Evolutionary conservation across 352 stramenopile species (phyloP).

Genomic region (Lagenidium giganteum): DNA sequence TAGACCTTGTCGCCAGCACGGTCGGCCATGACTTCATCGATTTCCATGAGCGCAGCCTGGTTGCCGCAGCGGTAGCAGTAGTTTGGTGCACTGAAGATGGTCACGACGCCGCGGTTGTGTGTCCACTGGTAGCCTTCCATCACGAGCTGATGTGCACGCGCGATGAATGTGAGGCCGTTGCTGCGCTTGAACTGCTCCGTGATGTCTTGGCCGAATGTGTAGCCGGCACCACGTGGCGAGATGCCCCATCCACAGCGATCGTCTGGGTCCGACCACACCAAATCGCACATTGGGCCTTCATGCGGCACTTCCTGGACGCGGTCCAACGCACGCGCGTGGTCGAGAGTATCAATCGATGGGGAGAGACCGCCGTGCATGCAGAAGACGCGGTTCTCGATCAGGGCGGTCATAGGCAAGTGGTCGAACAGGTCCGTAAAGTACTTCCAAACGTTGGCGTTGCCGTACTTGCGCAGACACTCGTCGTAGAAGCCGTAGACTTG

Average conservation of each 20-base stretch:
- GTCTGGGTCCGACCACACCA: constrained; percentile 87
- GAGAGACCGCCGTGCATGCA: constrained; percentile 88
- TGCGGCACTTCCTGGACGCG: constrained; percentile 86
- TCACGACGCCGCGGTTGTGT: constrained; percentile 89
- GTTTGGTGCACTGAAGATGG: constrained; percentile 92
- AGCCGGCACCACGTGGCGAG: constrained; percentile 78
- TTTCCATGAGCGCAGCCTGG: constrained; percentile 94
- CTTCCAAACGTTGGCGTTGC: constrained; percentile 88
- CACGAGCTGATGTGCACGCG: constrained; percentile 86
- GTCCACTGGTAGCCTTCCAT: constrained; percentile 95
- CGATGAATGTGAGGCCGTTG: constrained; percentile 86
- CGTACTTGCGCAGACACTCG: constrained; percentile 69
- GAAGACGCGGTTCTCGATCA: constrained; percentile 88
- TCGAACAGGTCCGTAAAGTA: constrained; percentile 90
- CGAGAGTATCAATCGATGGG: constrained; percentile 84
- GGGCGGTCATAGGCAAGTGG: constrained; percentile 82
- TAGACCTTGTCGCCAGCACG: constrained; percentile 86
- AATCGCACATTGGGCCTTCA: constrained; percentile 84
- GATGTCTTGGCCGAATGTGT: constrained; percentile 86
- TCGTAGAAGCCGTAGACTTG: constrained; percentile 72
- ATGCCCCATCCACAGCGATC: constrained; percentile 86
- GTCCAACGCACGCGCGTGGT: constrained; percentile 79
- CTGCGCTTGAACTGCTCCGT: constrained; percentile 89
- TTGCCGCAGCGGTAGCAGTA: constrained; percentile 97
- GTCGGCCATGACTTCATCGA: constrained; percentile 89